A percentile compares a stretch with the other conserved stretches of the same genome.
Conservation (phyloP, 441 rosid genomes). For the Mallotus repandus region DNA sequence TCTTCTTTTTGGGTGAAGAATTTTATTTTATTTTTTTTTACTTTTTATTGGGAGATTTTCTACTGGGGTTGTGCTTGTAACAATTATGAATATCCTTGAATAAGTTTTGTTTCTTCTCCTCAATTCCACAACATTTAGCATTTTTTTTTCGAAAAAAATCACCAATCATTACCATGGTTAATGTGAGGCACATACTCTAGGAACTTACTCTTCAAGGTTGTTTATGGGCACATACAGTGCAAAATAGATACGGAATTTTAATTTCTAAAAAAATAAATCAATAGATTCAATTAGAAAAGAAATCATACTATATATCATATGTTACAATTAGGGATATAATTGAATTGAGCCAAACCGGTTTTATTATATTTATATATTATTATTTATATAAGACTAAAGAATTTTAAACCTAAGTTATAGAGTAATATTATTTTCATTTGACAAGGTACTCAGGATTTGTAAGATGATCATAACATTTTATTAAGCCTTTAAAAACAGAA, state of each 20-base stretch:
- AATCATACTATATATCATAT: too few relatives aligned
- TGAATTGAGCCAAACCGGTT: too few relatives aligned
- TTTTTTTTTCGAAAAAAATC: neutral
- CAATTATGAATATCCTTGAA: neutral
- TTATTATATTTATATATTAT: too few relatives aligned
- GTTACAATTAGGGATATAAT: too few relatives aligned
- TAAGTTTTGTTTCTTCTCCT: conserved; percentile 20
- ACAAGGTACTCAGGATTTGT: neutral
- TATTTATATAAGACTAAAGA: neutral
- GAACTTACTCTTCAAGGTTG: neutral
- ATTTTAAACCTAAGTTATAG: neutral
- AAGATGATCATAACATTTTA: neutral
- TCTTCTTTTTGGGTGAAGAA: conserved; percentile 24
- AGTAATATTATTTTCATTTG: neutral
- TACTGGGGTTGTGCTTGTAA: conserved; percentile 24
- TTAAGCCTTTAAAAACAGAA: neutral
- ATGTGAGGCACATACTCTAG: neutral
- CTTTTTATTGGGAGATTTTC: neutral
- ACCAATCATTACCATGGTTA: too few relatives aligned
- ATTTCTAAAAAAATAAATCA: too few relatives aligned
- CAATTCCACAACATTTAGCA: neutral
- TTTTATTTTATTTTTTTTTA: conserved; percentile 5
- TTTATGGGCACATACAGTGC: neutral
- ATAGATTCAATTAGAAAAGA: too few relatives aligned
- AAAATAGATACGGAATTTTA: neutral